Evolutionary conservation across 2,329 filamentous ascomycete species (phyloP).

Genomic region (Fusarium longipes): DNA sequence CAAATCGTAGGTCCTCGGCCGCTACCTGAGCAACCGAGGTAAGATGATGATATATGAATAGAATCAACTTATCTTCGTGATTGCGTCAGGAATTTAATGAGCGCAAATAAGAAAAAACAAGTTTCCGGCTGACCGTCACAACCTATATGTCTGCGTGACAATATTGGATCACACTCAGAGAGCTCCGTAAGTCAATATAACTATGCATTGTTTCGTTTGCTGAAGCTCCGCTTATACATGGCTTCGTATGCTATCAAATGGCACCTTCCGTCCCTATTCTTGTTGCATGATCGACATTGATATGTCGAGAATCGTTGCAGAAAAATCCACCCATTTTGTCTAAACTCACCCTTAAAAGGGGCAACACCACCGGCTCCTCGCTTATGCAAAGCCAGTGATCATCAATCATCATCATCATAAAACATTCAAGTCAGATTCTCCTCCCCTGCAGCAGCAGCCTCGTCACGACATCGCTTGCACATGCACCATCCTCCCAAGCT

Average conservation of each 20-base stretch:
- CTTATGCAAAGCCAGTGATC: constrained; percentile 5
- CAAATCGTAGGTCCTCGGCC: constrained; percentile 85
- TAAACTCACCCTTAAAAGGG: constrained; percentile 24
- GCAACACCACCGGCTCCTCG: constrained; percentile 4
- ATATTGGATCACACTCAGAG: background rate
- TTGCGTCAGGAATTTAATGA: background rate
- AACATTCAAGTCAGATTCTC: constrained; percentile 18
- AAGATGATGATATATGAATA: constrained; percentile 12
- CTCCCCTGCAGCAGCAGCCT: constrained; percentile 60
- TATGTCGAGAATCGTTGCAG: constrained; percentile 9
- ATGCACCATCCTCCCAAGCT: constrained; percentile 90
- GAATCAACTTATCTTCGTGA: background rate
- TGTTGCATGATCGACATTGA: background rate
- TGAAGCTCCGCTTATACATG: constrained; percentile 6
- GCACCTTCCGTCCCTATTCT: background rate
- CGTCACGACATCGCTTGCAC: constrained; percentile 83
- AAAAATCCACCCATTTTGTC: constrained; percentile 25
- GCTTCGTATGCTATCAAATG: background rate
- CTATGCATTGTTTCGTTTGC: background rate
- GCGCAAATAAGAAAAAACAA: background rate
- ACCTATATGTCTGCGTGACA: background rate
- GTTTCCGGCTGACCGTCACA: background rate
- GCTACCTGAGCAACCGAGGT: constrained; percentile 60
- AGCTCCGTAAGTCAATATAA: background rate
- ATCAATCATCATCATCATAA: background rate